phyloP scores from a whole-genome alignment of 176 grass and related monocot species.

The Rhynchospora breviuscula region DNA sequence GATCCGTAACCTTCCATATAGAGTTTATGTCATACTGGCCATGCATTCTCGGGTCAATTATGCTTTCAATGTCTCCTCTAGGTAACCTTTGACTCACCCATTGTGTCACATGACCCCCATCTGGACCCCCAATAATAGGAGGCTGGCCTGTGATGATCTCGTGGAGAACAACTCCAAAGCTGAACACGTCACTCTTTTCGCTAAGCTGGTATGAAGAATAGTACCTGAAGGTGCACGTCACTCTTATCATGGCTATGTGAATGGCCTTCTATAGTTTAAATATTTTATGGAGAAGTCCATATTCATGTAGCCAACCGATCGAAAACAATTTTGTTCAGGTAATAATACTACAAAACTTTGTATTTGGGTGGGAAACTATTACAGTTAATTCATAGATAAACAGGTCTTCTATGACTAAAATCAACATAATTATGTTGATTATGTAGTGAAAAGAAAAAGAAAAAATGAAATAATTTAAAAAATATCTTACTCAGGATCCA shows the following conservation, averaged over 20 bases:
- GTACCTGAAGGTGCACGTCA: constrained; percentile 26
- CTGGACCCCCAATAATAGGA: too few relatives aligned
- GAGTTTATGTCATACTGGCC: constrained; percentile 49
- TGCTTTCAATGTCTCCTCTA: constrained; percentile 42
- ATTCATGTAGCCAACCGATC: too few relatives aligned
- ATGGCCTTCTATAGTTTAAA: too few relatives aligned
- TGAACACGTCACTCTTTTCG: constrained; percentile 48
- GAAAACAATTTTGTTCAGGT: too few relatives aligned
- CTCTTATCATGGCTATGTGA: too few relatives aligned
- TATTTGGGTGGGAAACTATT: not conserved
- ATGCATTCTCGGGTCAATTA: constrained; percentile 31
- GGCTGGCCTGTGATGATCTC: constrained; percentile 36
- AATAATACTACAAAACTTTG: too few relatives aligned
- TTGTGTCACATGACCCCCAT: constrained; percentile 1
- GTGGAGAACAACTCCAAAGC: constrained; percentile 45
- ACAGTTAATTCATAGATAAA: not conserved
- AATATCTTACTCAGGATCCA: constrained; percentile 46
- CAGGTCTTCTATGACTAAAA: not conserved
- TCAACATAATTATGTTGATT: too few relatives aligned
- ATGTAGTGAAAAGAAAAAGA: not conserved
- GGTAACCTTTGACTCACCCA: constrained; percentile 34
- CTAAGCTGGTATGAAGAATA: constrained; percentile 29
- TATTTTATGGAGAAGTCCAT: too few relatives aligned
- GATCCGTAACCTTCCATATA: constrained; percentile 42
- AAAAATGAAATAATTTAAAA: not conserved